Percentiles rank a stretch among this genome's conserved stretches.
These are phyloP conservation scores for Trypanosoma lewisi DNA, from an alignment of 208 protist genomes.

Conservation along the genomic window DNA sequence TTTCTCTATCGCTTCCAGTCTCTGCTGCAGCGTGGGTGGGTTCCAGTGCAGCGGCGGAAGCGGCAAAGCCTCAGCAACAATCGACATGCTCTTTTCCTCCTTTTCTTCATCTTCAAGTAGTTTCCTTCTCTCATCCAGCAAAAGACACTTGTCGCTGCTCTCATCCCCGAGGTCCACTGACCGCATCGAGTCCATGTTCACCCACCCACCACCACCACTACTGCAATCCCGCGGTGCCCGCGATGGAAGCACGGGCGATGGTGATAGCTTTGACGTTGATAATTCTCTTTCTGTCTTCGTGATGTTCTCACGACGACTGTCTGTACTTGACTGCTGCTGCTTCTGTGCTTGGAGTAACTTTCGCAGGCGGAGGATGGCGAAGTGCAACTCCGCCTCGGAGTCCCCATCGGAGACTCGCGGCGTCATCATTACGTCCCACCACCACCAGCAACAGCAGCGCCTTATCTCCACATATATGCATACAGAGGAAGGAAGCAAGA, in stretches of 20 bases:
- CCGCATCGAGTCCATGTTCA: neutral
- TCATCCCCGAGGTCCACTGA: conserved; percentile 10
- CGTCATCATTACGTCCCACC: conserved; percentile 8
- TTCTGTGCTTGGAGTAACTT: neutral
- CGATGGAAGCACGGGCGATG: too few relatives aligned
- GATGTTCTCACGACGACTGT: too few relatives aligned
- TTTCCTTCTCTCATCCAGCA: neutral
- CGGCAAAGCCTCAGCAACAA: neutral
- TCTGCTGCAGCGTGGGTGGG: conserved; percentile 5
- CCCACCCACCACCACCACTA: neutral
- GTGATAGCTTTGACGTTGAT: too few relatives aligned
- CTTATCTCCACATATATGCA: too few relatives aligned
- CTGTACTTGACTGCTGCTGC: too few relatives aligned
- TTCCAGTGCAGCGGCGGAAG: conserved; percentile 15
- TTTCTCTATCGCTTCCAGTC: conserved; percentile 10
- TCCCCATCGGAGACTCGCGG: neutral
- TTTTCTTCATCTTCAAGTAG: neutral
- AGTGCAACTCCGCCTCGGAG: neutral
- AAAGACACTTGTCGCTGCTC: neutral
- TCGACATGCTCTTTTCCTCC: neutral
- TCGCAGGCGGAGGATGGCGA: conserved; percentile 1
- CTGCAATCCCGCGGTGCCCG: too few relatives aligned
- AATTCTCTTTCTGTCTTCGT: too few relatives aligned
- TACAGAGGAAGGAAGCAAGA: too few relatives aligned
- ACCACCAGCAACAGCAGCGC: conserved; percentile 4